Conservation (phyloP, 192 early-diverging fungal species). For the Lobosporangium transversale region DNA sequence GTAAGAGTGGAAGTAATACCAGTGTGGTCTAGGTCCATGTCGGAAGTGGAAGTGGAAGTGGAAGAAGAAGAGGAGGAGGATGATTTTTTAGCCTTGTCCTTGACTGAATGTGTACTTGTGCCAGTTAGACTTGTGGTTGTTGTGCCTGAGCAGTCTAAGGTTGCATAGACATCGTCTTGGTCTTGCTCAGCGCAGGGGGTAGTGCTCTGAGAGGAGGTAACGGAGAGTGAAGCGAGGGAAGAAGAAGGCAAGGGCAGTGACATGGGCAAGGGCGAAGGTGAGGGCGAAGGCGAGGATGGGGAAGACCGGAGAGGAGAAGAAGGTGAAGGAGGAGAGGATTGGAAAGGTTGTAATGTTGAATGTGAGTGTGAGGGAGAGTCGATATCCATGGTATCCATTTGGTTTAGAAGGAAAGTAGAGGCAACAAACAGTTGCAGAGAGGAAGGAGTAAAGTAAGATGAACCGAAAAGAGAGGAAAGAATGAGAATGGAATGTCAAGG, state of each 20-base stretch:
- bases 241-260: background rate
- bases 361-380: background rate
- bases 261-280: background rate
- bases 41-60: background rate
- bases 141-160: background rate
- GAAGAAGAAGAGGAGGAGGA: constrained; percentile 3
- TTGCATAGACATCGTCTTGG: background rate
- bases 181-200: background rate
- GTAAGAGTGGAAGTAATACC: background rate
- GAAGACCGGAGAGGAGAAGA: background rate
- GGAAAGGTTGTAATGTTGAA: background rate
- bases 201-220: constrained; percentile 3
- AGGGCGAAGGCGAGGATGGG: background rate
- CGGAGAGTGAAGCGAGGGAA: background rate
- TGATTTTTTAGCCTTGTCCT: background rate
- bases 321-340: background rate
- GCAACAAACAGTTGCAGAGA: no score
- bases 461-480: background rate
- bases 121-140: background rate
- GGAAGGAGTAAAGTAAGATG: background rate
- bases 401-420: no score
- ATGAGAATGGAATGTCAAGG: no score
- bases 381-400: constrained; percentile 2
- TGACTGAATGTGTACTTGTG: background rate
- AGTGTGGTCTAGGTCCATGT: background rate